These are phyloP conservation scores for Pythium utonaiense DNA, from an alignment of 352 stramenopile species.

Conservation along the genomic window DNA sequence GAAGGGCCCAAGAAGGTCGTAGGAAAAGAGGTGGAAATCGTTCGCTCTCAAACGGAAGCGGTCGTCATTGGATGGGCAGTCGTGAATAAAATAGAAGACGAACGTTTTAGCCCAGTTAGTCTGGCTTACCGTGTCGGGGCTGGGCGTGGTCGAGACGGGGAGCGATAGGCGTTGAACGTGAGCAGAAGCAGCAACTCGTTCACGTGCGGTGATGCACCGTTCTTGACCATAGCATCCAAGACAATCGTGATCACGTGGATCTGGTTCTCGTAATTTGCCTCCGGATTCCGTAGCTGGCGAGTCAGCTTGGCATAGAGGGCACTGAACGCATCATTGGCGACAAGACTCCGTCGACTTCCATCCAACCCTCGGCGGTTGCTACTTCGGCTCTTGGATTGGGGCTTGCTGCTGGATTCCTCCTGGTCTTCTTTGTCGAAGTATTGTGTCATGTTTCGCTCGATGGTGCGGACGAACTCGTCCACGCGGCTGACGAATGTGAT, in stretches of 20 bases:
- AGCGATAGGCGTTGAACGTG: slow-evolving; percentile 77
- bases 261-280: slow-evolving; percentile 58
- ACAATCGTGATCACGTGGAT: slow-evolving; percentile 70
- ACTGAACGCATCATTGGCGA: slow-evolving; percentile 11
- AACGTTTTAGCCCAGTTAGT: too few relatives aligned
- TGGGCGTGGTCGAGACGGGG: not conserved
- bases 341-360: not conserved
- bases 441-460: slow-evolving; percentile 41
- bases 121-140: too few relatives aligned
- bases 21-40: too few relatives aligned
- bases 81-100: too few relatives aligned
- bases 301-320: slow-evolving; percentile 19
- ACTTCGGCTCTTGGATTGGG: not conserved
- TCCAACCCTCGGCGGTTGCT: not conserved
- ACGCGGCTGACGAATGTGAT: slow-evolving; percentile 55
- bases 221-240: slow-evolving; percentile 69
- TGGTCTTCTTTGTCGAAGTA: slow-evolving; percentile 29
- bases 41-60: too few relatives aligned
- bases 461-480: slow-evolving; percentile 42
- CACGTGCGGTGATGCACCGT: slow-evolving; percentile 63
- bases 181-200: slow-evolving; percentile 64
- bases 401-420: not conserved
- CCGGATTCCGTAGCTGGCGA: slow-evolving; percentile 35
- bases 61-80: too few relatives aligned
- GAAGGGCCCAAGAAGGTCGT: too few relatives aligned